Evolutionary conservation across 306 rosid species (phyloP).

Genomic region (Inga leiocalycina): DNA sequence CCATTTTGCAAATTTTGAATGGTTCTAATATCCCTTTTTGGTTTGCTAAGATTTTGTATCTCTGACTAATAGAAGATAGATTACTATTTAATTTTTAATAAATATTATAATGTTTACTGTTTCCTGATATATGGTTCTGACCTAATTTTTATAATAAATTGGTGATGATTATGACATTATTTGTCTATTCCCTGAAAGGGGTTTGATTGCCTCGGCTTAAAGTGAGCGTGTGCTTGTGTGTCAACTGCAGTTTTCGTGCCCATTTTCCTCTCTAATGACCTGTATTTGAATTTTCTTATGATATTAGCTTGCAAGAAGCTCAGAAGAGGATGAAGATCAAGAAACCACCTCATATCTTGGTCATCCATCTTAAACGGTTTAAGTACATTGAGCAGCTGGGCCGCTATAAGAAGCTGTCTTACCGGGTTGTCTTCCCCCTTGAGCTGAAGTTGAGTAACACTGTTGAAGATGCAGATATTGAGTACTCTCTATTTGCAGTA

Average conservation of each 20-base stretch:
- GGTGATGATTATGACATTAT: constrained; percentile 1
- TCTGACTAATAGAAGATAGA: neutral
- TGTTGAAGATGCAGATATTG: constrained; percentile 81
- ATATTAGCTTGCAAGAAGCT: constrained; percentile 94
- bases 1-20: neutral
- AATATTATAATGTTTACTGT: neutral
- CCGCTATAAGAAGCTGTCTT: constrained; percentile 92
- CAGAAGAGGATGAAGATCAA: constrained; percentile 99
- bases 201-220: neutral
- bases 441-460: constrained; percentile 97
- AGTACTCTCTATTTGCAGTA: constrained; percentile 93
- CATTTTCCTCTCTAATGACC: constrained; percentile 19
- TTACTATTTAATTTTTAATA: constrained; percentile 2
- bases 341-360: constrained; percentile 93
- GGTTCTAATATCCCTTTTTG: constrained; percentile 14
- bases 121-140: neutral
- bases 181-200: constrained; percentile 9
- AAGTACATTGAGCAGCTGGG: constrained; percentile 97
- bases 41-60: neutral
- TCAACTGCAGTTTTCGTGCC: constrained; percentile 11
- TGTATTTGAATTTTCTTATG: constrained; percentile 34
- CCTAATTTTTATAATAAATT: neutral
- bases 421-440: constrained; percentile 93
- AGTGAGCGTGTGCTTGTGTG: constrained; percentile 1
- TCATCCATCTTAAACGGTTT: constrained; percentile 96